A percentile compares a stretch with the other conserved stretches of the same genome.
Evolutionary conservation across 306 rosid species (phyloP).

Genomic region (Oemleria cerasiformis): DNA sequence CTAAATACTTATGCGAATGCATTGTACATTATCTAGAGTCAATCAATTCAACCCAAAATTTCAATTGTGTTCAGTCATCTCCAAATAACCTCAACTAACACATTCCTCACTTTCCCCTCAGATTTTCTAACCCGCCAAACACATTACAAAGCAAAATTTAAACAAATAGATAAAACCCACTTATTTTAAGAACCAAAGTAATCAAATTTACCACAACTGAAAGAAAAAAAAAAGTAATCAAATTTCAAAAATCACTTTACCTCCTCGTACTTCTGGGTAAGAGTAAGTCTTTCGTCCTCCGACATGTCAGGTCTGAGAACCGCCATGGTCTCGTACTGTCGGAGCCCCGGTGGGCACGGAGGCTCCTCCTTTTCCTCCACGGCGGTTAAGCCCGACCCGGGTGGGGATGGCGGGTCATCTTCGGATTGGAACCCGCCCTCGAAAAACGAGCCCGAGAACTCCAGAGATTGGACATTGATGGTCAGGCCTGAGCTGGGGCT

Average conservation of each 20-base stretch:
- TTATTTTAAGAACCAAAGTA: not conserved
- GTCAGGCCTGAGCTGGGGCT: conserved; percentile 5
- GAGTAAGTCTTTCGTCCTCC: conserved; percentile 61
- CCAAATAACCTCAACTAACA: not conserved
- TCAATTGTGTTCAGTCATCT: not conserved
- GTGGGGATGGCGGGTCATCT: conserved; percentile 47
- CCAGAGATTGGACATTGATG: conserved; percentile 53
- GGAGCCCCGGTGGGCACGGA: conserved; percentile 69
- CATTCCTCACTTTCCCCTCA: not conserved
- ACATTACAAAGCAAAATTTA: not conserved
- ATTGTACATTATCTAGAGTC: not conserved
- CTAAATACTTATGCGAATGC: not conserved
- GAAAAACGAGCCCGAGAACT: conserved; percentile 65
- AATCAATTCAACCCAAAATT: not conserved
- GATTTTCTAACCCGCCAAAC: conserved; percentile 3
- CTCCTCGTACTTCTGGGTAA: conserved; percentile 86
- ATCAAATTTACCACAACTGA: not conserved
- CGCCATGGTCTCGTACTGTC: conserved; percentile 67
- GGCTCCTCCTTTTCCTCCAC: conserved; percentile 90
- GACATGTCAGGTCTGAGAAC: conserved; percentile 80
- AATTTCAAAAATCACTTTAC: conserved; percentile 26
- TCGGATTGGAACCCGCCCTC: conserved; percentile 70
- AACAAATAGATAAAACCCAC: not conserved
- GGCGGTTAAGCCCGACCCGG: conserved; percentile 41
- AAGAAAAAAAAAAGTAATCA: not conserved